Evolutionary conservation across 495 filamentous ascomycete genomes (phyloP).

Genomic region (Cryomyces antarcticus): DNA sequence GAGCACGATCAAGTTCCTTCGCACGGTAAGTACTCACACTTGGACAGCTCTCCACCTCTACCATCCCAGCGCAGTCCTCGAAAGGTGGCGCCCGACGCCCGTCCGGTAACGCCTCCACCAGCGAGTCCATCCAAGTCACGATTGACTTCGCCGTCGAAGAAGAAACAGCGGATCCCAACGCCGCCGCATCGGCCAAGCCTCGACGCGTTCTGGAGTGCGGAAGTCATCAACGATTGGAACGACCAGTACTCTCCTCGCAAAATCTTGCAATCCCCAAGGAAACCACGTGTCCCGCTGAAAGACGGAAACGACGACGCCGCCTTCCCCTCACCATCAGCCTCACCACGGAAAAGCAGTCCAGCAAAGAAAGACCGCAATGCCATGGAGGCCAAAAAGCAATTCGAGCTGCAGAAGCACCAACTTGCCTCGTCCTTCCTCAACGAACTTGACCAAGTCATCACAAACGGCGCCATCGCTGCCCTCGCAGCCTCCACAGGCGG

Average conservation of each 20-base stretch:
- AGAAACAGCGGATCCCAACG: constrained; percentile 26
- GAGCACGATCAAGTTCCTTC: too few species aligned
- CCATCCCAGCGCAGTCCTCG: too few species aligned
- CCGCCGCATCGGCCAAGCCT: constrained; percentile 43
- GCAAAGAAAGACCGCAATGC: constrained; percentile 9
- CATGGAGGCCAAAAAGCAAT: constrained; percentile 34
- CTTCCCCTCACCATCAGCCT: constrained; percentile 5
- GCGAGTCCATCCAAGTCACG: constrained; percentile 24
- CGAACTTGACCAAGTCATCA: constrained; percentile 51
- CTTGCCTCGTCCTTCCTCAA: constrained; percentile 49
- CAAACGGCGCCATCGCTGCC: constrained; percentile 34
- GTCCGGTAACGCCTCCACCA: constrained; percentile 9
- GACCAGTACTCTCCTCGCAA: constrained; percentile 57
- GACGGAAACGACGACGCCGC: constrained; percentile 4
- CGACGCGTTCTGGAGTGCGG: constrained; percentile 67
- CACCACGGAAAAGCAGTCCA: constrained; percentile 22
- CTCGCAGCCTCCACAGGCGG: constrained; percentile 51
- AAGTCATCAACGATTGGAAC: constrained; percentile 60
- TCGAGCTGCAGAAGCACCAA: constrained; percentile 41
- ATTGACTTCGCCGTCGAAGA: constrained; percentile 32
- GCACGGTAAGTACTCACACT: too few species aligned
- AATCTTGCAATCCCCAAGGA: constrained; percentile 17
- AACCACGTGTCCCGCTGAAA: constrained; percentile 2
- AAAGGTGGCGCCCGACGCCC: neutral
- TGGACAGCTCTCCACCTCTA: too few species aligned